phyloP scores from a whole-genome alignment of 179 eudicot genomes.

The Spergularia azorica region DNA sequence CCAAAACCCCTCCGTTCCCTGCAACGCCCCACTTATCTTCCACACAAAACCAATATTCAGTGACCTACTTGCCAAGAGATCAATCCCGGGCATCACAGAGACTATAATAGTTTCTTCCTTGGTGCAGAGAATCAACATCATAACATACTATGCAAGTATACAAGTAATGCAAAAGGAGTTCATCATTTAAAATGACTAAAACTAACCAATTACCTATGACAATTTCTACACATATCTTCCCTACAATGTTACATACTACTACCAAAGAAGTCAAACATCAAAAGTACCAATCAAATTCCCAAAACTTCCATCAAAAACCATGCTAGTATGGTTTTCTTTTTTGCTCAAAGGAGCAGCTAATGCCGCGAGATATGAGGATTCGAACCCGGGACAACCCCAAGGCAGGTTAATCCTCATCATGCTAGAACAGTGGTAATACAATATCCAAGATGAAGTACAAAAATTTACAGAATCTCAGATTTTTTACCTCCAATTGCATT shows the following conservation, averaged over 20 bases:
- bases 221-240: not conserved
- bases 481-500: conserved; percentile 74
- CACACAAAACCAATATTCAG: not conserved
- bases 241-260: not conserved
- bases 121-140: not conserved
- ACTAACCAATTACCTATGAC: not conserved
- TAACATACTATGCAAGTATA: not conserved
- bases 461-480: not conserved
- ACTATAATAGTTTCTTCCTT: not conserved
- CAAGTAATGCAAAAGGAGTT: no score
- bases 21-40: not conserved
- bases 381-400: no score
- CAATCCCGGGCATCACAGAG: not conserved
- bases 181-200: not conserved
- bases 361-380: no score
- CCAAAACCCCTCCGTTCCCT: not conserved
- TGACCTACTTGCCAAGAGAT: not conserved
- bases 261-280: conserved; percentile 8
- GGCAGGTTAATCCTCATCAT: no score
- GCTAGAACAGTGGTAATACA: no score
- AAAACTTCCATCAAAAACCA: not conserved
- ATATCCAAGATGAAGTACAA: not conserved
- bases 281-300: not conserved
- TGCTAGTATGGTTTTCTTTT: no score
- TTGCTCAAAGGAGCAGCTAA: no score